Conservation (phyloP, 2,329 filamentous ascomycete species). For the Aspergillus proliferans region DNA sequence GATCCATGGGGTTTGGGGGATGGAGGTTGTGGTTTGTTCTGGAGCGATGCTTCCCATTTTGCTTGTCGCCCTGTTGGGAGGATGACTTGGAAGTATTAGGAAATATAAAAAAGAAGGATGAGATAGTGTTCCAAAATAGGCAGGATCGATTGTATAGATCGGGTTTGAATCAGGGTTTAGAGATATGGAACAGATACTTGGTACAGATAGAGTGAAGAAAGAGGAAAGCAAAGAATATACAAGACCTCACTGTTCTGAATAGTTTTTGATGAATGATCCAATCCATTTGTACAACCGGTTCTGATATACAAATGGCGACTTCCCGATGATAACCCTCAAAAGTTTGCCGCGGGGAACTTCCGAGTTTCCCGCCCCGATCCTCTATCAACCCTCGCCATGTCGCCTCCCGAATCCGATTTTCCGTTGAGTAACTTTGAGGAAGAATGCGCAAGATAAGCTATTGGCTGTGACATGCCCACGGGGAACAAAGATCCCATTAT, state of each 20-base stretch:
- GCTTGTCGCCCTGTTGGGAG: not conserved
- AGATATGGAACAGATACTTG: not conserved
- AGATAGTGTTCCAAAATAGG: slow-evolving; percentile 1
- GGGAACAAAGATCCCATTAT: too few relatives aligned
- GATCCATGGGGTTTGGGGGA: slow-evolving; percentile 54
- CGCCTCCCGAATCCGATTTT: slow-evolving; percentile 9
- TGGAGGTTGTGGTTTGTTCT: slow-evolving; percentile 16
- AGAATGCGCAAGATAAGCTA: slow-evolving; percentile 4
- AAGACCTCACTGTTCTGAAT: not conserved
- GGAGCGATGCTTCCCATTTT: slow-evolving; percentile 34
- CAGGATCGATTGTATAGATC: not conserved
- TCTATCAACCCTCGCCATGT: not conserved
- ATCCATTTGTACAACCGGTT: slow-evolving; percentile 5
- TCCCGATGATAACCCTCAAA: slow-evolving; percentile 10
- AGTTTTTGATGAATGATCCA: not conserved
- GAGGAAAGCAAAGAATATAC: slow-evolving; percentile 1
- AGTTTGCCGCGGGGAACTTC: slow-evolving; percentile 32
- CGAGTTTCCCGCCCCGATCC: slow-evolving; percentile 26
- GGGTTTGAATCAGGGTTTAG: not conserved
- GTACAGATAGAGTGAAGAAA: not conserved
- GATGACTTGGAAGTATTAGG: not conserved
- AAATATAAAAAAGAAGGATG: not conserved
- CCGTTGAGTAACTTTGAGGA: slow-evolving; percentile 27
- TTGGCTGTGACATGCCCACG: slow-evolving; percentile 4
- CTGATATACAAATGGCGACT: slow-evolving; percentile 26